Base-by-base conservation (phyloP, 1,139 yeast genomes). In the Casaregolazyma lundiana region DNA sequence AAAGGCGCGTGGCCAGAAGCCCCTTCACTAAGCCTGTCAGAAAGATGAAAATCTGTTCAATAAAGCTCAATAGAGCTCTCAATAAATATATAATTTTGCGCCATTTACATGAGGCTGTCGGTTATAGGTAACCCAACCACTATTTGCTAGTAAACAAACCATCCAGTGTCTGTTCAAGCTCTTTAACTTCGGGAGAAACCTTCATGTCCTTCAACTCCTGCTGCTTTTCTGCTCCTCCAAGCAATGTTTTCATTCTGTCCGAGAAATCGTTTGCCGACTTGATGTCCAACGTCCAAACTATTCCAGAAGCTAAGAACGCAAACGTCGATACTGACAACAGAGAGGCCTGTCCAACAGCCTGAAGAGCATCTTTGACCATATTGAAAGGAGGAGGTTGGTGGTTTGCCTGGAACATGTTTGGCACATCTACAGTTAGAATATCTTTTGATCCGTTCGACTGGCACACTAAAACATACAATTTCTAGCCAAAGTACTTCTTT, bases 341-440 rank as follows among this genome's bases (percentile, higher is more conserved):
- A 0, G 95, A 78, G 0, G 96, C 95, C 35, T 87, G 81, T 0
- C 85, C 80, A 4, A 90, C 89, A 0, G 97, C 97, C 32, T 81
- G 81, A 22, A 88, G 80, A 1, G 96, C 97, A 64, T 90, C 97
- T 43, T 80, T 76, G 50, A 87, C 80, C 63, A 84, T 80, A 43
- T 84, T 84, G 62, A 84, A 85, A 41, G 82, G 75, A 2, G 96
- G 96, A 1, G 95, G 95, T 41, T 80, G 76, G 59, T 89, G 92
- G 65, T 90, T 90, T 11, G 92, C 89, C 58, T 87, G 89, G 64
- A 87, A 90, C 57, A 81, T 72, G 20, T 77, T 76, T 6, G 97
- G 97, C 2, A 81, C 66, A 56, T 78, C 77, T 73, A 48, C 29
- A 11, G 48, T 50, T 42, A 44, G 46, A 19, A 29, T 24, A 29